Evolutionary conservation across 208 protist genomes (phyloP), one percentile per base, ranked within the genome.

Genomic region (Phytomonas francai): DNA sequence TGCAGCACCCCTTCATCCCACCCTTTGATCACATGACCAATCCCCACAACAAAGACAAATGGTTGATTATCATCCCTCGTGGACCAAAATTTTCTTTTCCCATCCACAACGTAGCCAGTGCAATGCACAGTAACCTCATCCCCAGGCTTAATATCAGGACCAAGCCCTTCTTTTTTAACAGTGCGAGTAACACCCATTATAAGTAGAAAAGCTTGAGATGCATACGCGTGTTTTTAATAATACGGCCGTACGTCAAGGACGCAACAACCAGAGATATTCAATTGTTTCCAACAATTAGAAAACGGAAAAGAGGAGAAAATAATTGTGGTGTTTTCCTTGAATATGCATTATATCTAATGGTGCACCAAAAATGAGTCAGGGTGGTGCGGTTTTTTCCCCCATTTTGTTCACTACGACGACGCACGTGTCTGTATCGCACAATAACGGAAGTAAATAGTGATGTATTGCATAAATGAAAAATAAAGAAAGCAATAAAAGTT

Each of bases 1-100:
- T 91, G 80, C 63, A 96, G 36, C 66, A 98, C 85, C 36, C 93
- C 94, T 75, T 97, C 92, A 64, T 98, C 96, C 96, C 94, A 98
- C 39, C 95, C 95, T 29, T 91, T 83, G 74, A 98, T 98, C 30
- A 98, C 97, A 42, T 97, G 85, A 33, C 94, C 94, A 33, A 83
- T 34, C 33, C 95, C 97, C 6, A 98, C 83, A 34, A 76, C 71
- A 79, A 98, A 98, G 39, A 83, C 78, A 66, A 99, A 98, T 0
- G 95, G 91, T 14, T 85, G 74, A 54, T 92, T 83, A 71, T 89
- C 84, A 63, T 95, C 88, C 12, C 74, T 68, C 25, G 90, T 96
- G 60, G 82, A 89, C 90, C 92, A 97, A 67, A 97, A 97, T 76
- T 92, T 92, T 72, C 92, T 93, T 59, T 76, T 83, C 39, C 84